A percentile compares a stretch with the other conserved stretches of the same genome.
Conservation (phyloP, 2,329 filamentous ascomycete genomes). For the Beauveria caledonica region DNA sequence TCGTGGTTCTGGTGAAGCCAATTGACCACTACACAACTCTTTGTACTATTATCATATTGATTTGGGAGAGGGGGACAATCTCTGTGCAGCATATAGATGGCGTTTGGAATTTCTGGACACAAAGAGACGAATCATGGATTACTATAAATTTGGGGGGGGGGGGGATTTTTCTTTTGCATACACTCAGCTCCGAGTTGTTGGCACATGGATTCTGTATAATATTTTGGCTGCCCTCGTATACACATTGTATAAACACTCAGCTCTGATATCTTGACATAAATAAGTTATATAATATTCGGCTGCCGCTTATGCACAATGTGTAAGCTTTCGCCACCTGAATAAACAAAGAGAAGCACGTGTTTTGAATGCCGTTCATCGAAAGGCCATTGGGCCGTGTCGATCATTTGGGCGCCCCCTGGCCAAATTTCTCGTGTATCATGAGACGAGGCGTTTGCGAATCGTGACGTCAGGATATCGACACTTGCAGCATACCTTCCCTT, state of each 20-base stretch:
- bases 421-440: background rate
- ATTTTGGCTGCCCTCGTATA: background rate
- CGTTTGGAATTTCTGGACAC: background rate
- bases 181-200: constrained; percentile 6
- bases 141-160: background rate
- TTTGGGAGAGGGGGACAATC: background rate
- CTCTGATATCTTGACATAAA: background rate
- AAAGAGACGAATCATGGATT: background rate
- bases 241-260: constrained; percentile 1
- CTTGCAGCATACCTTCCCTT: background rate
- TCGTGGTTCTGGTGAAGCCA: constrained; percentile 20
- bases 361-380: background rate
- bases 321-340: background rate
- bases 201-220: background rate
- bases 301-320: background rate
- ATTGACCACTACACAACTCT: background rate
- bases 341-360: constrained; percentile 1
- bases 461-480: constrained; percentile 12
- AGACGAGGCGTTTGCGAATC: background rate
- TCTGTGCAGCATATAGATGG: constrained; percentile 9
- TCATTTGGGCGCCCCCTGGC: background rate
- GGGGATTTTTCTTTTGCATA: background rate
- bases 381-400: background rate
- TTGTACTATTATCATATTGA: background rate
- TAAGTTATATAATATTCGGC: background rate